These are phyloP conservation scores for Alternaria angustiovoidea DNA, from an alignment of 2,329 filamentous ascomycete genomes.

Conservation along the genomic window DNA sequence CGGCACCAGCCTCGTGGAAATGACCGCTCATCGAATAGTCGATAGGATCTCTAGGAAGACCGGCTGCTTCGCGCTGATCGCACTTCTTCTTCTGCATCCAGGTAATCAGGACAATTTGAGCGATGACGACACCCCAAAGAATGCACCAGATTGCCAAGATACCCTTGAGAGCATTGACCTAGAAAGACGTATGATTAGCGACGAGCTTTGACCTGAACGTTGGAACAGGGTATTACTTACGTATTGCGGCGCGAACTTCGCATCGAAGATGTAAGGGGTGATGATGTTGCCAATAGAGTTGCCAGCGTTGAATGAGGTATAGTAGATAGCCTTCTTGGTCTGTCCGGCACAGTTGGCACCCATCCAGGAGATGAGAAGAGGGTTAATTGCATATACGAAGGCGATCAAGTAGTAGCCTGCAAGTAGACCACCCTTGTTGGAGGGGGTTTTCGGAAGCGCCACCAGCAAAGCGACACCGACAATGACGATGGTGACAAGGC, in stretches of 20 bases:
- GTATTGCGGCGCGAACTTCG: slow-evolving; percentile 33
- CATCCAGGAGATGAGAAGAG: slow-evolving; percentile 73
- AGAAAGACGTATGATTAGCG: neutral
- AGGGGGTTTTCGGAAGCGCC: slow-evolving; percentile 52
- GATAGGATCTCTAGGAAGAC: slow-evolving; percentile 26
- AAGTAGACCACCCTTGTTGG: slow-evolving; percentile 59
- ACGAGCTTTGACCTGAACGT: neutral
- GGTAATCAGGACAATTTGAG: slow-evolving; percentile 24
- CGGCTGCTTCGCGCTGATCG: slow-evolving; percentile 31
- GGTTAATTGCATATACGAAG: slow-evolving; percentile 72
- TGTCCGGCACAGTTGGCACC: slow-evolving; percentile 73
- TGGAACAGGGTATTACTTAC: slow-evolving; percentile 15
- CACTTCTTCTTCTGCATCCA: slow-evolving; percentile 34
- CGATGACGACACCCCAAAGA: slow-evolving; percentile 27
- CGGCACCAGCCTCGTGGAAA: slow-evolving; percentile 26
- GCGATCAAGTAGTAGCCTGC: slow-evolving; percentile 72
- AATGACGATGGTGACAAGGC: slow-evolving; percentile 62
- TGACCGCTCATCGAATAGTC: slow-evolving; percentile 30
- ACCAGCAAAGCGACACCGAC: slow-evolving; percentile 67
- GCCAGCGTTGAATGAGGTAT: slow-evolving; percentile 71
- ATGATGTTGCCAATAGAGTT: slow-evolving; percentile 69
- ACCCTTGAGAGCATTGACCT: slow-evolving; percentile 33
- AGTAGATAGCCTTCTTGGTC: slow-evolving; percentile 71
- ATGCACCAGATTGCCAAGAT: slow-evolving; percentile 35
- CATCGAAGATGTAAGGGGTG: slow-evolving; percentile 33